Conservation (phyloP, 129 eudicot species). For the Lonicera japonica region DNA sequence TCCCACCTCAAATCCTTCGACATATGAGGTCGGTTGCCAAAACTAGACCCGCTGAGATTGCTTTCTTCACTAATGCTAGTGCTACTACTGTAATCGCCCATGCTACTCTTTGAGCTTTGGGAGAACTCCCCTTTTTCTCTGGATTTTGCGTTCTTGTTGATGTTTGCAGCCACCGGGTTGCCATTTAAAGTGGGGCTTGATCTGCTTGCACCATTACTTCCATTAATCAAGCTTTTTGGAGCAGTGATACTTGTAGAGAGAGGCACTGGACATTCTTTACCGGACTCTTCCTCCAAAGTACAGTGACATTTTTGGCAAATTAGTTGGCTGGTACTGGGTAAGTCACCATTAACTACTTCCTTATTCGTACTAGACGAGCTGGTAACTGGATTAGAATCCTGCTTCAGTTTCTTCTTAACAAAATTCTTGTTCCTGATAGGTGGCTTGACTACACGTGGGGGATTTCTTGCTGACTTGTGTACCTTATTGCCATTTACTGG, state of each 20-base stretch:
- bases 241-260: slow-evolving; percentile 18
- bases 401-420: slow-evolving; percentile 49
- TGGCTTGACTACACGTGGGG: slow-evolving; percentile 53
- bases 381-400: slow-evolving; percentile 24
- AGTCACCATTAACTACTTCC: slow-evolving; percentile 22
- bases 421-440: slow-evolving; percentile 43
- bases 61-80: slow-evolving; percentile 87
- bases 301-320: slow-evolving; percentile 87
- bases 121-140: slow-evolving; percentile 65
- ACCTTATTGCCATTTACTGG: slow-evolving; percentile 31
- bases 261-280: slow-evolving; percentile 29
- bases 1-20: slow-evolving; percentile 84
- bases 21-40: slow-evolving; percentile 82
- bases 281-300: slow-evolving; percentile 41
- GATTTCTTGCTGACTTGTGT: slow-evolving; percentile 40
- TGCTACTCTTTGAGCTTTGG: slow-evolving; percentile 86
- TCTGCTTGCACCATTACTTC: slow-evolving; percentile 22
- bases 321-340: slow-evolving; percentile 26
- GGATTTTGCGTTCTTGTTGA: slow-evolving; percentile 28
- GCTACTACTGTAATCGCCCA: slow-evolving; percentile 78
- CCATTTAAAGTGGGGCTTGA: slow-evolving; percentile 16
- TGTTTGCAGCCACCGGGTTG: slow-evolving; percentile 22
- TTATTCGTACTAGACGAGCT: slow-evolving; percentile 13
- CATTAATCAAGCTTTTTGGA: slow-evolving; percentile 13
- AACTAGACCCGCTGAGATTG: slow-evolving; percentile 60